A percentile compares a stretch with the other conserved stretches of the same genome.
phyloP scores from a whole-genome alignment of 345 rosid species.

The Salix udensis region DNA sequence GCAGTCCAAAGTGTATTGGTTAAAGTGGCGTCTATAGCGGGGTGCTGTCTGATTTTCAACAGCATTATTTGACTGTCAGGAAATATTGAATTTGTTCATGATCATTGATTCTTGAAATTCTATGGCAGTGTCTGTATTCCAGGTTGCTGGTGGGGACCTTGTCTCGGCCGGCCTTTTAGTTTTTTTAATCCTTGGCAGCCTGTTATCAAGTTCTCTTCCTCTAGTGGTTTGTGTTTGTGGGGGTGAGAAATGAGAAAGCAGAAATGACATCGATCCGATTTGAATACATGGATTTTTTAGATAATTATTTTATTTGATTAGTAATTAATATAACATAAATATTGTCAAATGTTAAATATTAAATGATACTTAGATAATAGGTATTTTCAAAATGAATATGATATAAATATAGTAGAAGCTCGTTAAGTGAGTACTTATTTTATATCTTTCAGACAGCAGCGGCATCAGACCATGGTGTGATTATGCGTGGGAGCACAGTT shows the following conservation, averaged over 20 bases:
- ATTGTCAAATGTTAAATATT: no score
- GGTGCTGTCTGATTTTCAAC: slow-evolving; percentile 22
- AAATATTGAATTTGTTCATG: neutral
- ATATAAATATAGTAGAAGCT: no score
- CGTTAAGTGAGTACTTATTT: no score
- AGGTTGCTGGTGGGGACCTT: slow-evolving; percentile 23
- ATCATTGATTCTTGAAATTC: slow-evolving; percentile 22
- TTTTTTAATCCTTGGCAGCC: slow-evolving; percentile 26
- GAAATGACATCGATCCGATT: no score
- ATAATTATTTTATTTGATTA: no score
- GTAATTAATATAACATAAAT: no score
- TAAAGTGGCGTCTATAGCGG: slow-evolving; percentile 5
- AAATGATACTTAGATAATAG: no score
- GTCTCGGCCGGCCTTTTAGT: neutral
- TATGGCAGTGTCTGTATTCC: slow-evolving; percentile 8
- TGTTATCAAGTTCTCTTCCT: slow-evolving; percentile 15
- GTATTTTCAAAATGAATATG: no score
- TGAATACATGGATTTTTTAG: no score
- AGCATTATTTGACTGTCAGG: slow-evolving; percentile 21
- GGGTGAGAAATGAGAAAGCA: neutral
- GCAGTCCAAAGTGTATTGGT: neutral
- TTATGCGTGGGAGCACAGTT: neutral
- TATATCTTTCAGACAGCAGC: no score
- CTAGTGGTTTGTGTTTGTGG: neutral
- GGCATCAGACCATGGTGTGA: neutral